phyloP scores from a whole-genome alignment of 768 basidiomycete genomes.

The Amanita pallidorosea region DNA sequence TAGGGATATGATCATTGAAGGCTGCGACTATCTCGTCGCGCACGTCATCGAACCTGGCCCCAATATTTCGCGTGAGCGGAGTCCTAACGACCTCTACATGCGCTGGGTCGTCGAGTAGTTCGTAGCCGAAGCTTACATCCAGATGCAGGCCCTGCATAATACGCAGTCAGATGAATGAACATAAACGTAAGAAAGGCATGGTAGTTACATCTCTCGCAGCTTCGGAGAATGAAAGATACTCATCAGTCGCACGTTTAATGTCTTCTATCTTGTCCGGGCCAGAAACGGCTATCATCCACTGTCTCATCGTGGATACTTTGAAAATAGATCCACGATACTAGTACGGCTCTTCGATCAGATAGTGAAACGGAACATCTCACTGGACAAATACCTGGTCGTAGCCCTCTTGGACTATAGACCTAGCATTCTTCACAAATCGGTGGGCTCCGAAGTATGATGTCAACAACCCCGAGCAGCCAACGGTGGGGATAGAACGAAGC shows the following conservation, averaged over 20 bases:
- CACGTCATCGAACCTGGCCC: constrained; percentile 14
- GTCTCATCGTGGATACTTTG: constrained; percentile 30
- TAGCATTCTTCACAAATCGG: constrained; percentile 14
- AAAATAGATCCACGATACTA: constrained; percentile 22
- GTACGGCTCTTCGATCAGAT: neutral
- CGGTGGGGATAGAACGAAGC: neutral
- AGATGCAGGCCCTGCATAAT: constrained; percentile 18
- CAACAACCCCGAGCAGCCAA: constrained; percentile 3
- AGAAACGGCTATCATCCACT: constrained; percentile 34
- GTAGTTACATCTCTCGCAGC: constrained; percentile 16
- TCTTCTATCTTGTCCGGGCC: constrained; percentile 30
- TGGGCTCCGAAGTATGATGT: constrained; percentile 16
- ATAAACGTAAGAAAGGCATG: neutral
- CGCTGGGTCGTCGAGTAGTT: constrained; percentile 9
- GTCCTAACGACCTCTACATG: constrained; percentile 14
- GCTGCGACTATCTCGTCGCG: constrained; percentile 14
- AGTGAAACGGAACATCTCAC: neutral
- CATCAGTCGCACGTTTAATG: constrained; percentile 32
- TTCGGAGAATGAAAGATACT: constrained; percentile 29
- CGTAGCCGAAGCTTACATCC: constrained; percentile 23
- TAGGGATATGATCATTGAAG: constrained; percentile 12
- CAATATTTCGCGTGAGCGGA: constrained; percentile 17
- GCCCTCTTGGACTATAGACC: constrained; percentile 20
- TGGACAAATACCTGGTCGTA: constrained; percentile 15
- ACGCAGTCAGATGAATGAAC: neutral